A percentile compares a stretch with the other conserved stretches of the same genome.
phyloP scores from a whole-genome alignment of 495 filamentous ascomycete species.

The Penicillium lagena region DNA sequence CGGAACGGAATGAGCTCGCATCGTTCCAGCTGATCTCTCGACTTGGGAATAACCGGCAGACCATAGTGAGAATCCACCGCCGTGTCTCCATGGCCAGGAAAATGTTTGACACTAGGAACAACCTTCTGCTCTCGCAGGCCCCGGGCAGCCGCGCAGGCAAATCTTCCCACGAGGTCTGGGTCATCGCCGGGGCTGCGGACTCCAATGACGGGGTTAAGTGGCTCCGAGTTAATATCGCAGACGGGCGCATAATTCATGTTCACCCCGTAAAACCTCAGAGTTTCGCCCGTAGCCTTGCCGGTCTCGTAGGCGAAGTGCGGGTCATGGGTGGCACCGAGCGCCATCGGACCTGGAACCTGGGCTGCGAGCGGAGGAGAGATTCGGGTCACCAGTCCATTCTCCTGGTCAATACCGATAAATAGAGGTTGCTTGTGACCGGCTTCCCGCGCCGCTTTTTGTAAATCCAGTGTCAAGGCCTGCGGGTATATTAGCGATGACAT shows the following conservation, averaged over 20 bases:
- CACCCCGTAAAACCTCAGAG: slow-evolving; percentile 28
- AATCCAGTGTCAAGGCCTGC: slow-evolving; percentile 28
- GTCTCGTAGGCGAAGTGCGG: slow-evolving; percentile 31
- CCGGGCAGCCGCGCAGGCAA: slow-evolving; percentile 27
- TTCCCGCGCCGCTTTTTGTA: slow-evolving; percentile 32
- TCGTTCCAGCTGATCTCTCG: slow-evolving; percentile 29
- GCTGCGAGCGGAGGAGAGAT: slow-evolving; percentile 38
- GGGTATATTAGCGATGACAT: not conserved
- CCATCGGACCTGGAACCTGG: slow-evolving; percentile 37
- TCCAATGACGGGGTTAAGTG: slow-evolving; percentile 37
- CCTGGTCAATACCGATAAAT: slow-evolving; percentile 40
- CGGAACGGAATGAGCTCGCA: slow-evolving; percentile 38
- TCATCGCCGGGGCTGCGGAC: slow-evolving; percentile 37
- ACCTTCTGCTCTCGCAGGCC: slow-evolving; percentile 33
- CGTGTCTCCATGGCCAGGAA: slow-evolving; percentile 39
- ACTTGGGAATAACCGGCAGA: slow-evolving; percentile 31
- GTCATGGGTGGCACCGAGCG: slow-evolving; percentile 32
- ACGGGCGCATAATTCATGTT: slow-evolving; percentile 42
- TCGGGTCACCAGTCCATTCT: slow-evolving; percentile 38
- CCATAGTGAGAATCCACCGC: slow-evolving; percentile 39
- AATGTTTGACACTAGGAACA: slow-evolving; percentile 37
- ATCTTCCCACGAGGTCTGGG: slow-evolving; percentile 31
- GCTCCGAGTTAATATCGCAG: slow-evolving; percentile 40
- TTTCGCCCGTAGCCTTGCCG: slow-evolving; percentile 30
- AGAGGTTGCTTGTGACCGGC: slow-evolving; percentile 35